Base-by-base conservation (phyloP, 495 filamentous ascomycete genomes). In the Penicillium parvum region DNA sequence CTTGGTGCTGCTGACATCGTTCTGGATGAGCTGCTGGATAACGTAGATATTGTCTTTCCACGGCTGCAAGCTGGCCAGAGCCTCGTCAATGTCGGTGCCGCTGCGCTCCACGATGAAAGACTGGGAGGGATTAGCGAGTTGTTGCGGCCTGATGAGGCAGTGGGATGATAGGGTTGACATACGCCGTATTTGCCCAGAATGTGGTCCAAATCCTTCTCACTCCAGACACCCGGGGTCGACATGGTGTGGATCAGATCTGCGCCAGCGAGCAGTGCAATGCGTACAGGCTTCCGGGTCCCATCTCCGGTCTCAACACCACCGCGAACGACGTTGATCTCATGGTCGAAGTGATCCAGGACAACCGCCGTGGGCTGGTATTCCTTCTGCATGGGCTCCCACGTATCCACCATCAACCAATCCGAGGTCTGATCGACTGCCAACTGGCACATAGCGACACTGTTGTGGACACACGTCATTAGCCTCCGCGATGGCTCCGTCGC, bases 201-300 rank as follows among this genome's bases (percentile, higher is more conserved):
- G 41, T 90, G 83, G 53, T 89, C 79, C 34, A 96, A 66, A 75
- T 96, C 90, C 40, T 81, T 76, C 32, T 83, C 71, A 27, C 79
- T 83, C 90, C 90, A 96, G 8, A 96, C 81, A 4, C 75, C 76
- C 0, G 77, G 79, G 2, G 77, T 79, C 15, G 75, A 81, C 85
- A 92, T 90, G 21, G 90, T 95, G 63, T 90, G 85, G 57, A 95
- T 79, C 45, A 95, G 68, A 65, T 94, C 88, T 3, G 87, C 86
- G 2, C 89, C 90, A 8, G 84, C 82, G 20, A 92, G 71, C 19
- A 97, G 74, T 36, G 82, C 78, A 49, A 96, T 81, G 38, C 78
- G 79, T 10, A 85, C 79, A 30, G 65, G 73, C 53, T 76, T 74
- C 28, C 69, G 62, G 40, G 74, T 64, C 30, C 87, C 86, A 50